A percentile compares a stretch with the other conserved stretches of the same genome.
Conservation (phyloP, 495 filamentous ascomycete genomes). For the Penicillium angulare region DNA sequence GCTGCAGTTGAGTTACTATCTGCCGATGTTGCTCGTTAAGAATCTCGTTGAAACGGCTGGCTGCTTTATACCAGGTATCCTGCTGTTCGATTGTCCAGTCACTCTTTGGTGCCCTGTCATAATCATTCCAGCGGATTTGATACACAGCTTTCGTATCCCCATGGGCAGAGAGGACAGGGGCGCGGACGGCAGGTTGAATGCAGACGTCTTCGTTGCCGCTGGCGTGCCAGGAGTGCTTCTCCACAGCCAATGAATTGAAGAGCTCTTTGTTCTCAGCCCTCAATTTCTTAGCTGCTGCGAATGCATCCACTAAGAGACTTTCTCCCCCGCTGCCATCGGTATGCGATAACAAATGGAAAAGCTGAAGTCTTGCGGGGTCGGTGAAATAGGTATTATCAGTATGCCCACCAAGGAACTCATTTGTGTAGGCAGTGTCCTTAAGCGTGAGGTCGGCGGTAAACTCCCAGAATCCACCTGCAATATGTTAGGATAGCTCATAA, state of each 20-base stretch:
- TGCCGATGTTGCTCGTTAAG: slow-evolving; percentile 52
- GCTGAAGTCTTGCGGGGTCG: slow-evolving; percentile 83
- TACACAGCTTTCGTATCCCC: slow-evolving; percentile 37
- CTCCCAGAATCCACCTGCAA: slow-evolving; percentile 80
- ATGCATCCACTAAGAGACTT: slow-evolving; percentile 81
- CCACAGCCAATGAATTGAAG: slow-evolving; percentile 49
- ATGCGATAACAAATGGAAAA: slow-evolving; percentile 87
- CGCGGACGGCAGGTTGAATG: slow-evolving; percentile 61
- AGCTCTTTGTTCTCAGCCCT: slow-evolving; percentile 41
- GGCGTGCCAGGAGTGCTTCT: slow-evolving; percentile 68
- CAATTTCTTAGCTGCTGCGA: slow-evolving; percentile 63
- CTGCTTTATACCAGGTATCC: slow-evolving; percentile 73
- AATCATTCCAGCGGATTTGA: slow-evolving; percentile 88
- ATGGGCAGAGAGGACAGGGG: slow-evolving; percentile 64
- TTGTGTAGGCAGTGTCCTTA: slow-evolving; percentile 94
- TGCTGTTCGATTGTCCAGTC: slow-evolving; percentile 39
- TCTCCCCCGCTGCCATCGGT: slow-evolving; percentile 61
- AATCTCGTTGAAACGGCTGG: slow-evolving; percentile 61
- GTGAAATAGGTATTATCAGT: slow-evolving; percentile 95
- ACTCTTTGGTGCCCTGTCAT: slow-evolving; percentile 65
- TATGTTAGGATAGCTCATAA: background rate
- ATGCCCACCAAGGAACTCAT: slow-evolving; percentile 69
- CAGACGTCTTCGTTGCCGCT: slow-evolving; percentile 80
- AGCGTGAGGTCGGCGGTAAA: slow-evolving; percentile 84
- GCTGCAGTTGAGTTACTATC: slow-evolving; percentile 74